phyloP scores from a whole-genome alignment of 108 stramenopile species.

The Fistulifera pelliculosa region DNA sequence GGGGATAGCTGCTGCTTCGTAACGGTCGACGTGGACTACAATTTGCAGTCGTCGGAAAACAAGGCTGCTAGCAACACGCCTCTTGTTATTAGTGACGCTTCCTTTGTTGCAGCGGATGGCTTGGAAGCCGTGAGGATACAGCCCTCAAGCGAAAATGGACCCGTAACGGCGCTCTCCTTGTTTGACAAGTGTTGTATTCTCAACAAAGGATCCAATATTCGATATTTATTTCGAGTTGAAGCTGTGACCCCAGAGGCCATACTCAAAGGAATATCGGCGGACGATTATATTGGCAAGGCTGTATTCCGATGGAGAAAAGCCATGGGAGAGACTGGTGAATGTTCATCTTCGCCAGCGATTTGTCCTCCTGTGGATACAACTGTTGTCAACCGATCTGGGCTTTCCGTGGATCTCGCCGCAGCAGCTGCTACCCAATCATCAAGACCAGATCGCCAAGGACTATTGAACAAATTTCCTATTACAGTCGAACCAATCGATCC shows the following conservation, averaged over 20 bases:
- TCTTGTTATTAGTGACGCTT: slow-evolving; percentile 40
- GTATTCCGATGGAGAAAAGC: slow-evolving; percentile 60
- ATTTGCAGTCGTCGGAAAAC: slow-evolving; percentile 8
- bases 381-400: slow-evolving; percentile 57
- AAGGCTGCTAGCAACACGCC: slow-evolving; percentile 14
- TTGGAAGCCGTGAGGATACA: slow-evolving; percentile 35
- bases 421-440: slow-evolving; percentile 21
- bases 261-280: slow-evolving; percentile 57
- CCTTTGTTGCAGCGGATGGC: slow-evolving; percentile 46
- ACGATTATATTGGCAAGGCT: slow-evolving; percentile 66
- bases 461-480: slow-evolving; percentile 28
- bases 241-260: slow-evolving; percentile 14
- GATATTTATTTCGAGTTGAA: slow-evolving; percentile 59
- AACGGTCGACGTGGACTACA: slow-evolving; percentile 50
- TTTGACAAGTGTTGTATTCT: slow-evolving; percentile 51
- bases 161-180: slow-evolving; percentile 24
- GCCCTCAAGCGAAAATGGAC: not conserved
- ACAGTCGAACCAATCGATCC: slow-evolving; percentile 82
- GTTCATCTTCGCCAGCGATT: slow-evolving; percentile 38
- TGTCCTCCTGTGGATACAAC: slow-evolving; percentile 38
- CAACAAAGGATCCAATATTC: slow-evolving; percentile 44
- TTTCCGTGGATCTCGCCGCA: slow-evolving; percentile 76
- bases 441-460: slow-evolving; percentile 29
- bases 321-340: slow-evolving; percentile 69
- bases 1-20: slow-evolving; percentile 58